Percentiles rank a stretch among this genome's conserved stretches.
Conservation (phyloP, 768 basidiomycete species). For the Leccinellum luteum region DNA sequence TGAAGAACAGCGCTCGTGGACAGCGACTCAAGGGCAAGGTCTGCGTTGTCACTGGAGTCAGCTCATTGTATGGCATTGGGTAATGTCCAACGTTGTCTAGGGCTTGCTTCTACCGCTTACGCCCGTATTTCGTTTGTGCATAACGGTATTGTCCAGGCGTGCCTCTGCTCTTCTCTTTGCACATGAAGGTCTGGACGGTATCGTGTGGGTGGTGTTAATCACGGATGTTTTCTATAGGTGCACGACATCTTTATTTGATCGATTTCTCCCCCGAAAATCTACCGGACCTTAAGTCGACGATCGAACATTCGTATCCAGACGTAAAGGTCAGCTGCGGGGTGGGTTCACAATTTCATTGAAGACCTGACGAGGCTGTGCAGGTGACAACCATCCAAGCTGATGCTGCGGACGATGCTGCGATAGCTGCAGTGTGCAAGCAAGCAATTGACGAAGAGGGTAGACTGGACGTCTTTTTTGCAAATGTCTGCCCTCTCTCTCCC, state of each 20-base stretch:
- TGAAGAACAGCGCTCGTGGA: slow-evolving; percentile 50
- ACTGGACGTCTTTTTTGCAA: slow-evolving; percentile 94
- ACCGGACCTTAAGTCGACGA: slow-evolving; percentile 65
- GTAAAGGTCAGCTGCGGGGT: slow-evolving; percentile 56
- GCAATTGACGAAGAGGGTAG: slow-evolving; percentile 80
- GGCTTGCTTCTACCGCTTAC: slow-evolving; percentile 11
- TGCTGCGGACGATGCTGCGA: slow-evolving; percentile 73
- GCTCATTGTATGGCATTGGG: slow-evolving; percentile 88
- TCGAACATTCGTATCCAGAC: slow-evolving; percentile 65
- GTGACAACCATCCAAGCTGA: slow-evolving; percentile 78
- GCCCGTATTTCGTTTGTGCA: slow-evolving; percentile 2
- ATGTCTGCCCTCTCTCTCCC: slow-evolving; percentile 47
- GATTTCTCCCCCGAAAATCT: slow-evolving; percentile 70
- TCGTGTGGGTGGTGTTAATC: slow-evolving; percentile 4
- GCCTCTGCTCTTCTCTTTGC: slow-evolving; percentile 72
- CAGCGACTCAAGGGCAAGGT: slow-evolving; percentile 72
- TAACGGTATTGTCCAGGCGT: slow-evolving; percentile 45
- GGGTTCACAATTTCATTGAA: background rate
- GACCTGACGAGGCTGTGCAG: slow-evolving; percentile 40
- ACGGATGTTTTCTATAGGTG: slow-evolving; percentile 45
- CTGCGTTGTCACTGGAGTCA: slow-evolving; percentile 85
- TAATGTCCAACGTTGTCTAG: slow-evolving; percentile 32
- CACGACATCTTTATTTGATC: slow-evolving; percentile 72
- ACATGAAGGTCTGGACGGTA: slow-evolving; percentile 59
- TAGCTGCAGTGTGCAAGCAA: slow-evolving; percentile 64